Conservation (phyloP, 1,284 basidiomycete species). For the Mycosarcoma maydis region DNA sequence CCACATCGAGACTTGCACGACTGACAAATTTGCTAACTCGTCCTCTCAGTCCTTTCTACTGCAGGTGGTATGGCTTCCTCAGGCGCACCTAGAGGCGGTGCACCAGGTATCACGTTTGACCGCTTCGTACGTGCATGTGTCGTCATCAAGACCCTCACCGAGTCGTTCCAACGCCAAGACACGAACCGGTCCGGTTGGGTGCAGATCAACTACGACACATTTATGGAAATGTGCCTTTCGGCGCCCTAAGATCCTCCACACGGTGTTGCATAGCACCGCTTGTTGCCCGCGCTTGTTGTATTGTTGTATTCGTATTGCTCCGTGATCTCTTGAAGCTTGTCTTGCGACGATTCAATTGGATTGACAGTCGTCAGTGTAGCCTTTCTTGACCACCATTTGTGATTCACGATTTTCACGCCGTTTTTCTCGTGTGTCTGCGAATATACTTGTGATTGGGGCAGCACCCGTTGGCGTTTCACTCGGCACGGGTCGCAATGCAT, state of each 20-base stretch:
- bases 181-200: slow-evolving; percentile 38
- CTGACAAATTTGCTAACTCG: slow-evolving; percentile 25
- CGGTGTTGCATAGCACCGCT: no score
- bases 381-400: no score
- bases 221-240: slow-evolving; percentile 53
- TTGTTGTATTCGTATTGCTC: no score
- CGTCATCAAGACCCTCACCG: slow-evolving; percentile 59
- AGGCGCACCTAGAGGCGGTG: slow-evolving; percentile 17
- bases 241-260: slow-evolving; percentile 43
- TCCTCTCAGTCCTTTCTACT: slow-evolving; percentile 21
- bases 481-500: no score
- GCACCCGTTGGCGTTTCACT: no score
- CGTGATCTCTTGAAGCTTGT: no score
- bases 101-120: slow-evolving; percentile 48
- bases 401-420: no score
- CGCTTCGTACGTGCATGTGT: slow-evolving; percentile 57
- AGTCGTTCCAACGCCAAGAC: slow-evolving; percentile 55
- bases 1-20: background rate
- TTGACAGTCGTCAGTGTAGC: no score
- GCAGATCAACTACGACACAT: slow-evolving; percentile 51
- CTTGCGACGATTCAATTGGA: no score
- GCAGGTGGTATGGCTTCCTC: slow-evolving; percentile 34
- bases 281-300: no score
- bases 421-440: no score
- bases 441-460: no score